Evolutionary conservation across 2,329 filamentous ascomycete genomes (phyloP).

Genomic region (Sporothrix inflata): DNA sequence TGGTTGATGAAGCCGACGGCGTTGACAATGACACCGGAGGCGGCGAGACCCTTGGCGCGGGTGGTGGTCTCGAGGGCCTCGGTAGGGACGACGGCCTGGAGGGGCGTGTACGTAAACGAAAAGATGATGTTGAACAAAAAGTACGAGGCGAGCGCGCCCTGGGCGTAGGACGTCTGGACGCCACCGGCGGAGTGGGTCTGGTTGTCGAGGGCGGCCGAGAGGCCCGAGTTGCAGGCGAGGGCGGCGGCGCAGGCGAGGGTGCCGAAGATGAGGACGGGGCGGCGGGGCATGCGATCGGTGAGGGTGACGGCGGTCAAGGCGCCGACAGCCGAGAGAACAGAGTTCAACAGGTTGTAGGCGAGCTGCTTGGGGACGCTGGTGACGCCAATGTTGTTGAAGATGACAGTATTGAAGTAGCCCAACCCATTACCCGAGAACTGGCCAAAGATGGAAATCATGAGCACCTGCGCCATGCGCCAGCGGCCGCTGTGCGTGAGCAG

Average conservation of each 20-base stretch:
- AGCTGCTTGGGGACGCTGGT: slow-evolving; percentile 45
- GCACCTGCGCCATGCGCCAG: slow-evolving; percentile 52
- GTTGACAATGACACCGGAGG: slow-evolving; percentile 49
- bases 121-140: slow-evolving; percentile 55
- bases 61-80: slow-evolving; percentile 54
- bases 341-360: slow-evolving; percentile 54
- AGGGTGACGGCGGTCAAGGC: slow-evolving; percentile 49
- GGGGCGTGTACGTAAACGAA: slow-evolving; percentile 55
- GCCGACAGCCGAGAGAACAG: slow-evolving; percentile 49
- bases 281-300: slow-evolving; percentile 53
- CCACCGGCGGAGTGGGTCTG: slow-evolving; percentile 41
- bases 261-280: slow-evolving; percentile 50
- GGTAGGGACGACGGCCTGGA: slow-evolving; percentile 52
- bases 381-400: slow-evolving; percentile 49
- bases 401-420: slow-evolving; percentile 55
- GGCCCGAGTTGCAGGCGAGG: slow-evolving; percentile 51
- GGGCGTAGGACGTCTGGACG: slow-evolving; percentile 43
- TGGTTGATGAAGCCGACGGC: slow-evolving; percentile 54
- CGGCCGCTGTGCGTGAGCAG: slow-evolving; percentile 49
- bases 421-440: slow-evolving; percentile 57
- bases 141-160: slow-evolving; percentile 51
- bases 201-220: slow-evolving; percentile 33
- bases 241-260: slow-evolving; percentile 48
- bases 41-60: slow-evolving; percentile 56
- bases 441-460: slow-evolving; percentile 56